Percentiles rank a stretch among this genome's conserved stretches.
phyloP scores from a whole-genome alignment of 2,329 filamentous ascomycete genomes.

The Coniella vitis region DNA sequence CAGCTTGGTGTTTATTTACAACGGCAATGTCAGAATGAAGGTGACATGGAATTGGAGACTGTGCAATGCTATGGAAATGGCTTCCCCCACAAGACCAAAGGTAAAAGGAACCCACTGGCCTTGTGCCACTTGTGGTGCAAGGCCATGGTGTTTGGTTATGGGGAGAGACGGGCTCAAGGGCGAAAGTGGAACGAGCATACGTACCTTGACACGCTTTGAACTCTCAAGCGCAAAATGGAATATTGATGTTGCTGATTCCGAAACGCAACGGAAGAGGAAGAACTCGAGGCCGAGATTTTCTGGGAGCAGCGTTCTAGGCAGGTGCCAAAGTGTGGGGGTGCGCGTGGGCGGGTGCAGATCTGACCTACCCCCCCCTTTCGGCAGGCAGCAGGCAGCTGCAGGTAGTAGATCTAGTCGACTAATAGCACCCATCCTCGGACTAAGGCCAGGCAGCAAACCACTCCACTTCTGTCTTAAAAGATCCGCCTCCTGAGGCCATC shows the following conservation, averaged over 20 bases:
- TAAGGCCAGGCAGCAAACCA: no score
- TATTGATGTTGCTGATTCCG: slow-evolving; percentile 14
- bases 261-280: slow-evolving; percentile 12
- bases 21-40: background rate
- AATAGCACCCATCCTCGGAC: no score
- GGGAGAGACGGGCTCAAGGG: background rate
- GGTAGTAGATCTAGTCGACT: no score
- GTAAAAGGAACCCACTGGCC: background rate
- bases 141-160: background rate
- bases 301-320: background rate
- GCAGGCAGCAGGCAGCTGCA: no score
- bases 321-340: background rate
- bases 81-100: background rate
- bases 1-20: background rate
- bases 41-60: background rate
- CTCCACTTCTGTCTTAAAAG: no score
- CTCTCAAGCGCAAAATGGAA: slow-evolving; percentile 9
- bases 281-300: slow-evolving; percentile 11
- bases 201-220: slow-evolving; percentile 7
- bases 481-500: no score
- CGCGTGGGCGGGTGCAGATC: background rate
- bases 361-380: no score
- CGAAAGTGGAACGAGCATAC: slow-evolving; percentile 1
- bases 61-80: background rate
- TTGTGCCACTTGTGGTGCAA: background rate